These are phyloP conservation scores for Citrus hindsii DNA, from an alignment of 345 rosid genomes.

Conservation along the genomic window DNA sequence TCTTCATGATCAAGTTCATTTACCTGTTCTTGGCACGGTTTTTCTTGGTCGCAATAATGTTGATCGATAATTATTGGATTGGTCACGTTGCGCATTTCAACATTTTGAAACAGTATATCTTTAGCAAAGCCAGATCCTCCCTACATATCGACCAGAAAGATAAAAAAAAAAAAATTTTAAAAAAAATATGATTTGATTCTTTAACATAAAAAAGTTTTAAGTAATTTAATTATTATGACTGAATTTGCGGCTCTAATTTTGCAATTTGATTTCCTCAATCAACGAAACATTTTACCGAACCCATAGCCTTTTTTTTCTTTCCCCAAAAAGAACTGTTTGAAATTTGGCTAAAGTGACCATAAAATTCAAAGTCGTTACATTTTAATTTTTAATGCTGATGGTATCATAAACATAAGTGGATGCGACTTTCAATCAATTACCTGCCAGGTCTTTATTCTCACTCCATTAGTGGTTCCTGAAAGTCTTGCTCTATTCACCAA, in stretches of 20 bases:
- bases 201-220: neutral
- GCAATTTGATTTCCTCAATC: neutral
- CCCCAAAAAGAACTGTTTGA: neutral
- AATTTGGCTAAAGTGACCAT: neutral
- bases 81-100: constrained; percentile 59
- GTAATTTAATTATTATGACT: neutral
- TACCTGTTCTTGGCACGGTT: constrained; percentile 66
- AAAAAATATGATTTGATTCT: neutral
- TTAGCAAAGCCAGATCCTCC: constrained; percentile 84
- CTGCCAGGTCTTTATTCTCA: constrained; percentile 96
- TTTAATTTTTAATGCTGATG: neutral
- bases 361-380: neutral
- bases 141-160: constrained; percentile 19
- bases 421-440: constrained; percentile 24
- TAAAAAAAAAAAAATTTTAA: neutral
- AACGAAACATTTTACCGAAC: neutral
- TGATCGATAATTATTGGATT: constrained; percentile 87
- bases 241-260: constrained; percentile 10
- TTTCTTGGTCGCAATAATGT: constrained; percentile 63
- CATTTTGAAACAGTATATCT: constrained; percentile 58
- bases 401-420: neutral
- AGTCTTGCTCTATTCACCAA: constrained; percentile 53
- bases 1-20: neutral
- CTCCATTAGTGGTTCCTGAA: constrained; percentile 77
- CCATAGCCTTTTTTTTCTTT: neutral